Evolutionary conservation across 1,284 basidiomycete genomes (phyloP), one percentile per base, ranked within the genome.

Genomic region (Pholiota adiposa): DNA sequence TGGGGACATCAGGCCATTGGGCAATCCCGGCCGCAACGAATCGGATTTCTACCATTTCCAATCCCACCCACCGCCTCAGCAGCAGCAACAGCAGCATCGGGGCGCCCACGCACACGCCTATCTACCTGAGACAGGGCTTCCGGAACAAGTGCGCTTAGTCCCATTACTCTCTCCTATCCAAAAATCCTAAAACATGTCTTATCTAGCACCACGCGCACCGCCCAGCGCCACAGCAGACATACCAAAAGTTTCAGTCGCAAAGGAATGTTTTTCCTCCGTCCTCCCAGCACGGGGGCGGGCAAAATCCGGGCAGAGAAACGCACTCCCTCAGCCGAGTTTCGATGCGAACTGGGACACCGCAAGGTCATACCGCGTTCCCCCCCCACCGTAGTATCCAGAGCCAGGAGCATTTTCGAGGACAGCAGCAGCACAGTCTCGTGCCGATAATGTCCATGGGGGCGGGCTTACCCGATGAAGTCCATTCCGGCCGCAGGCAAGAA

Each of bases 401-500:
- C 54, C 48, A 16, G 44, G 29, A 50, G 34, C 14, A 41, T 19
- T 56, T 50, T 36, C 23, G 2, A 3, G 33, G 21, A n/a, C 46
- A 50, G 46, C 48, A 50, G 29, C 54, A 49, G 46, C 53, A 44
- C 18, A 54, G 29, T 34, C 53, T 54, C 27, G 53, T 54, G 38
- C 41, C 53, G 41, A 54, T 54, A 11, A 46, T 46, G 21, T 36
- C 41, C 6, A 25, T 54, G 21, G 53, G 51, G n/a, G 14, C 27
- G 12, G 38, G 48, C 25, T 12, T 41, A 7, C 5, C 54, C 18
- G 33, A 46, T 14, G 34, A 50, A 7, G 21, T 36, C 2, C 54
- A 50, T 31, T n/a, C 54, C 36, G 21, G 12, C 12, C 31, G 41
- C 21, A 29, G 21, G 6, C 44, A 27, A 3, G 54, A 36, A 12